A percentile compares a stretch with the other conserved stretches of the same genome.
Conservation (phyloP, 2,329 filamentous ascomycete species). For the Colletotrichum acutatum region DNA sequence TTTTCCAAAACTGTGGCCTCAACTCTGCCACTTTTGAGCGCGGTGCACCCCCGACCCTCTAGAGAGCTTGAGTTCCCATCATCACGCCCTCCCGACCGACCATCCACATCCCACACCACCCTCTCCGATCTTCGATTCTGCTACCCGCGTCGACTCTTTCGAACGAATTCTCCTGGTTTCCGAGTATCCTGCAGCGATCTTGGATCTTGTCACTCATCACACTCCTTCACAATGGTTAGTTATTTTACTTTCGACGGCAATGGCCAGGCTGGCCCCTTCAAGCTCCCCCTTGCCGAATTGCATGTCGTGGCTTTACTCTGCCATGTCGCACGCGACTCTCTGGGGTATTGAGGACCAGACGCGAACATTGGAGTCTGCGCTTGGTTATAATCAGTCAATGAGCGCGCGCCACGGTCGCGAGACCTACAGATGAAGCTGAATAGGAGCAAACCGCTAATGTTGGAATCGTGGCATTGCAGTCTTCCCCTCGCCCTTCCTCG, state of each 20-base stretch:
- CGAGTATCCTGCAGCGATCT: conserved; percentile 47
- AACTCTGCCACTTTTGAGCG: conserved; percentile 45
- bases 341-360: not conserved
- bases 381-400: not conserved
- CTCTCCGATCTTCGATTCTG: conserved; percentile 38
- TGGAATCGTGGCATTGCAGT: conserved; percentile 48
- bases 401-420: not conserved
- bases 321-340: not conserved
- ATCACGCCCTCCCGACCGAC: conserved; percentile 18
- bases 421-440: not conserved
- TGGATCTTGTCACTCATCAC: conserved; percentile 12
- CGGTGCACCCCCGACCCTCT: conserved; percentile 22
- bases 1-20: conserved; percentile 58
- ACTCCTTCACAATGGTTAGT: conserved; percentile 38
- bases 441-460: not conserved
- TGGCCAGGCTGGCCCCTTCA: not conserved
- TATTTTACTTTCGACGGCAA: not conserved
- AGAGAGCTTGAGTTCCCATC: conserved; percentile 26
- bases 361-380: not conserved
- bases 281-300: not conserved
- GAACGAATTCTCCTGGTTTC: conserved; percentile 2
- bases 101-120: conserved; percentile 33
- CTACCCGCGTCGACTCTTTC: conserved; percentile 4
- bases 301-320: not conserved
- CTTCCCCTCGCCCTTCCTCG: conserved; percentile 70